Percentiles rank a stretch among this genome's conserved stretches.
Conservation (phyloP, 1,284 basidiomycete genomes). For the Moesziomyces sp. region DNA sequence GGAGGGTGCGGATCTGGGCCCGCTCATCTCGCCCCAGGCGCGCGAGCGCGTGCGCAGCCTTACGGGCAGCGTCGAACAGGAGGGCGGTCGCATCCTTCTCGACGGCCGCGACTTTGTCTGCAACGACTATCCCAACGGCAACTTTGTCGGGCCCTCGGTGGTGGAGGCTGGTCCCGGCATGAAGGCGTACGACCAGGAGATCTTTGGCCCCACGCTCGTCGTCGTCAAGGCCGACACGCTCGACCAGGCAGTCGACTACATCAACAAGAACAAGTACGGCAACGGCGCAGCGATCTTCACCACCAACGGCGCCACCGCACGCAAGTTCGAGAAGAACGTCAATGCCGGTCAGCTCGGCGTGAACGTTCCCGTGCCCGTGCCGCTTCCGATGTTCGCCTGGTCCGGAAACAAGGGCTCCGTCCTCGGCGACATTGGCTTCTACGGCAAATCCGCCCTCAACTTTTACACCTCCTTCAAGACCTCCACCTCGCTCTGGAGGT, state of each 20-base stretch:
- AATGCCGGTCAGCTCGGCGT: conserved; percentile 85
- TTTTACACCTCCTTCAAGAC: conserved; percentile 63
- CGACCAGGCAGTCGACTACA: conserved; percentile 80
- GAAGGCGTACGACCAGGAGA: conserved; percentile 84
- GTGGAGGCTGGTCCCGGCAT: conserved; percentile 84
- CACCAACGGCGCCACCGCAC: conserved; percentile 92
- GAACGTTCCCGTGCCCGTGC: conserved; percentile 85
- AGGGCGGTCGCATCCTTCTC: conserved; percentile 87
- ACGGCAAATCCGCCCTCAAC: conserved; percentile 57
- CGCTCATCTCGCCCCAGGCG: conserved; percentile 89
- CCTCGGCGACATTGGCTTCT: conserved; percentile 73
- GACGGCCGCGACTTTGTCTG: conserved; percentile 83
- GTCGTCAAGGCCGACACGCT: conserved; percentile 84
- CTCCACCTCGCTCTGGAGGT: conserved; percentile 49
- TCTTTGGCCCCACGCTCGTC: conserved; percentile 91
- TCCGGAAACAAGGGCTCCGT: conserved; percentile 89
- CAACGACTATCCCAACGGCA: conserved; percentile 84
- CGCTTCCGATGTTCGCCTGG: conserved; percentile 91
- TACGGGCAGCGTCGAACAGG: conserved; percentile 80
- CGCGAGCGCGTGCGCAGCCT: conserved; percentile 81
- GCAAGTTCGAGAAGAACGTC: conserved; percentile 88
- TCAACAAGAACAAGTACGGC: conserved; percentile 69
- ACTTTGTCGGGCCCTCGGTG: conserved; percentile 94
- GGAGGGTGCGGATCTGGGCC: conserved; percentile 86
- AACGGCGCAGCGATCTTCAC: conserved; percentile 98